phyloP scores from a whole-genome alignment of 305 asterid genomes.

The Rubia tinctorum region DNA sequence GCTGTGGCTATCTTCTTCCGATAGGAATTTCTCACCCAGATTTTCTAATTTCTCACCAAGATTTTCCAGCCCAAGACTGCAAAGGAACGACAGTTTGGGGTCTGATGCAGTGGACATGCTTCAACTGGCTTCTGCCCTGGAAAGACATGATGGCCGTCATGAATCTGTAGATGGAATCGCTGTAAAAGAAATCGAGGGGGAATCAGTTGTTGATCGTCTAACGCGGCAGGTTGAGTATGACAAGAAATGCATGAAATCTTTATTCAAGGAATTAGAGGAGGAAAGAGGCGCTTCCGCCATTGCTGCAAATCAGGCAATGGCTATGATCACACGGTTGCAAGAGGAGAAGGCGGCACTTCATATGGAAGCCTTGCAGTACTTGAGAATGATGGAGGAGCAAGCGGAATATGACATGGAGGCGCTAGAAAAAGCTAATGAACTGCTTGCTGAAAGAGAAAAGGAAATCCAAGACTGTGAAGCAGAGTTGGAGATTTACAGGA shows the following conservation, averaged over 20 bases:
- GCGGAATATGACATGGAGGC: conserved; percentile 89
- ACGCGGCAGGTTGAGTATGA: conserved; percentile 57
- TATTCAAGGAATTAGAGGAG: conserved; percentile 73
- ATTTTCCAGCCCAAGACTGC: conserved; percentile 22
- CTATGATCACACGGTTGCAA: conserved; percentile 87
- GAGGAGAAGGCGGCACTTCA: conserved; percentile 86
- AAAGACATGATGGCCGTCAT: conserved; percentile 28
- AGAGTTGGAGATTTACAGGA: conserved; percentile 52
- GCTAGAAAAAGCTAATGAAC: conserved; percentile 63
- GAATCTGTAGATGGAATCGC: conserved; percentile 37
- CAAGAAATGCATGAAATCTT: conserved; percentile 34
- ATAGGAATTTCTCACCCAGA: conserved; percentile 16
- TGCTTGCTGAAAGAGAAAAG: conserved; percentile 71
- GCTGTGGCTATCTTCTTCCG: conserved; percentile 23
- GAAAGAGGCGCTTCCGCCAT: conserved; percentile 77
- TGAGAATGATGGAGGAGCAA: conserved; percentile 95
- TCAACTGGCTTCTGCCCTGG: conserved; percentile 30
- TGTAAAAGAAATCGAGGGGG: conserved; percentile 48
- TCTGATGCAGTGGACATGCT: conserved; percentile 19
- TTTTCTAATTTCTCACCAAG: conserved; percentile 11
- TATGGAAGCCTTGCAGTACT: conserved; percentile 83
- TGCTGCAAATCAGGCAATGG: conserved; percentile 83
- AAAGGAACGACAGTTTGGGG: conserved; percentile 18
- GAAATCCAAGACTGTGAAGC: conserved; percentile 72
- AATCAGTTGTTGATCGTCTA: conserved; percentile 39